phyloP scores from a whole-genome alignment of 75 land plant genomes.

The Gnetum montanum region DNA sequence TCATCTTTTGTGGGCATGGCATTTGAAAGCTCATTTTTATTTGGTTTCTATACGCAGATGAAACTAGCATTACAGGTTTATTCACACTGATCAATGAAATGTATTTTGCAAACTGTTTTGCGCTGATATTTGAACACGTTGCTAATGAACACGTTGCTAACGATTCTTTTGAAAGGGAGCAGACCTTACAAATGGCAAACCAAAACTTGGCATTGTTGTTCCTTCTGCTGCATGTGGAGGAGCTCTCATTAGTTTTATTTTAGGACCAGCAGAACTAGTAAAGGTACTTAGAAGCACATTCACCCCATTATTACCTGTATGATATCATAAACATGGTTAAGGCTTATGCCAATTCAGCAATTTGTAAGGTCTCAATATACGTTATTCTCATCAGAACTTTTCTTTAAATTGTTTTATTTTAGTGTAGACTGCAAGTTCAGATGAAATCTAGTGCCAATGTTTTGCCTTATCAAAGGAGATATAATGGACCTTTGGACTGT shows the following conservation, averaged over 20 bases:
- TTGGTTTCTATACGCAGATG: conserved; percentile 83
- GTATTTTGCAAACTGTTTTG: no score
- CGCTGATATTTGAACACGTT: no score
- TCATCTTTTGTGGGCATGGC: conserved; percentile 90
- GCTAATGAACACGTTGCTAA: not conserved
- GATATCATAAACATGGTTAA: no score
- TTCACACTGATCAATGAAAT: no score
- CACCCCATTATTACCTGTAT: not conserved
- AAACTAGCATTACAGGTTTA: conserved; percentile 75
- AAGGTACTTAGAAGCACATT: conserved; percentile 44
- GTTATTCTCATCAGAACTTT: no score
- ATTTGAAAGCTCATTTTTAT: conserved; percentile 82
- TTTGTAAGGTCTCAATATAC: not conserved
- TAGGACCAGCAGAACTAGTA: conserved; percentile 88
- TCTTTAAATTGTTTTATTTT: conserved; percentile 28
- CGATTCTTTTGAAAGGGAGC: conserved; percentile 32
- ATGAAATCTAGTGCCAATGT: conserved; percentile 25
- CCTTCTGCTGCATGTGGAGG: conserved; percentile 89
- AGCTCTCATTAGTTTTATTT: conserved; percentile 66
- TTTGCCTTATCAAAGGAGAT: conserved; percentile 20
- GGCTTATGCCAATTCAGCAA: no score
- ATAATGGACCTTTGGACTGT: conserved; percentile 82
- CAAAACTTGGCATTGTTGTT: conserved; percentile 53
- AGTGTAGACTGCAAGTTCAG: conserved; percentile 99
- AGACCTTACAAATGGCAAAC: conserved; percentile 25